Conservation (phyloP, 164 flowering plant species). For the Stephania cephalantha region DNA sequence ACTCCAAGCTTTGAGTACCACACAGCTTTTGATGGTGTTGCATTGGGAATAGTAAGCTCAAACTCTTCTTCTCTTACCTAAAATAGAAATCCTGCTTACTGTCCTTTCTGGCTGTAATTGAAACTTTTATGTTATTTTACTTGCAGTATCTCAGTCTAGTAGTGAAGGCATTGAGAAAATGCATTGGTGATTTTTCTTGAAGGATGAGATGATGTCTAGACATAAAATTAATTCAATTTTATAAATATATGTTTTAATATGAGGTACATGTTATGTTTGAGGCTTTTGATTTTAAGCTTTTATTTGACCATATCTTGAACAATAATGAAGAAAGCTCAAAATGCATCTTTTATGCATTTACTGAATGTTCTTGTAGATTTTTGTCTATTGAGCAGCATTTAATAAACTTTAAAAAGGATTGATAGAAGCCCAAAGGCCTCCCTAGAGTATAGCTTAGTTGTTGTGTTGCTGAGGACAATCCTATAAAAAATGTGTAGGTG, state of each 20-base stretch:
- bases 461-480: too few relatives aligned
- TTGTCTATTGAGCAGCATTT: too few relatives aligned
- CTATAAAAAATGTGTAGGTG: too few relatives aligned
- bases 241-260: too few relatives aligned
- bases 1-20: slow-evolving; percentile 98
- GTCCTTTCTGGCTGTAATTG: neutral
- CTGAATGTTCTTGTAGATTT: too few relatives aligned
- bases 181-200: neutral
- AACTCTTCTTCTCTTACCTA: neutral
- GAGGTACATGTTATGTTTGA: too few relatives aligned
- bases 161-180: neutral
- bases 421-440: too few relatives aligned
- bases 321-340: neutral
- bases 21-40: slow-evolving; percentile 92
- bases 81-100: neutral
- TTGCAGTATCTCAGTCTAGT: neutral
- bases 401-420: too few relatives aligned
- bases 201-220: neutral
- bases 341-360: neutral
- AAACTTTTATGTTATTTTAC: neutral
- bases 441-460: too few relatives aligned
- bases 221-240: too few relatives aligned
- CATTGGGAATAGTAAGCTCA: slow-evolving; percentile 86
- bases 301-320: too few relatives aligned
- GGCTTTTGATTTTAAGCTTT: too few relatives aligned